phyloP scores from a whole-genome alignment of 2,329 filamentous ascomycete species.

The Botryotinia narcissicola region DNA sequence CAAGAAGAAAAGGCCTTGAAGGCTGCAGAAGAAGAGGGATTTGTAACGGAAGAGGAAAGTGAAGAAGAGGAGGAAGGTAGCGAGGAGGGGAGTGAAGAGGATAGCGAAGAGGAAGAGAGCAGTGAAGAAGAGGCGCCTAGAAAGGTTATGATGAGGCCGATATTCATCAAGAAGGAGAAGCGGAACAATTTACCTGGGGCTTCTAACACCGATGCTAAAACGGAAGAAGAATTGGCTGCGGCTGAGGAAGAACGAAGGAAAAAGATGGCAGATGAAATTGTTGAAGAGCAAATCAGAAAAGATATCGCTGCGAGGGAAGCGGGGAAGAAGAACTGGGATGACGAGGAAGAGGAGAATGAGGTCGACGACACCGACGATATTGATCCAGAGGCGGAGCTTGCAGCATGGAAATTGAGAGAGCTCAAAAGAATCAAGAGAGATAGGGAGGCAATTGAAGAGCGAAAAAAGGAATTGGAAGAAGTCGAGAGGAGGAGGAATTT shows the following conservation, averaged over 20 bases:
- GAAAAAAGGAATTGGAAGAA: constrained; percentile 83
- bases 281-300: constrained; percentile 85
- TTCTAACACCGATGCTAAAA: constrained; percentile 37
- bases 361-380: constrained; percentile 87
- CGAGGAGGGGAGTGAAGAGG: constrained; percentile 34
- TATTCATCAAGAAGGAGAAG: constrained; percentile 60
- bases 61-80: constrained; percentile 44
- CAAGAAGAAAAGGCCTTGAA: constrained; percentile 45
- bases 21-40: constrained; percentile 56
- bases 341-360: constrained; percentile 65
- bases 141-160: constrained; percentile 59
- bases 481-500: constrained; percentile 84
- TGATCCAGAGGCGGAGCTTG: constrained; percentile 83
- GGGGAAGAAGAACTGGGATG: constrained; percentile 83
- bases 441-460: constrained; percentile 76
- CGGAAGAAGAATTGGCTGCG: constrained; percentile 44
- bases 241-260: constrained; percentile 64
- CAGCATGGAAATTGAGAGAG: constrained; percentile 92
- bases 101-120: constrained; percentile 40
- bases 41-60: constrained; percentile 50
- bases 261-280: constrained; percentile 71
- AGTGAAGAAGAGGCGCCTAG: constrained; percentile 58
- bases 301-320: constrained; percentile 72
- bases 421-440: constrained; percentile 84
- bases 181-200: constrained; percentile 39